These are phyloP conservation scores for Neolecta irregularis DNA, from an alignment of 1,139 yeast species.

Conservation along the genomic window DNA sequence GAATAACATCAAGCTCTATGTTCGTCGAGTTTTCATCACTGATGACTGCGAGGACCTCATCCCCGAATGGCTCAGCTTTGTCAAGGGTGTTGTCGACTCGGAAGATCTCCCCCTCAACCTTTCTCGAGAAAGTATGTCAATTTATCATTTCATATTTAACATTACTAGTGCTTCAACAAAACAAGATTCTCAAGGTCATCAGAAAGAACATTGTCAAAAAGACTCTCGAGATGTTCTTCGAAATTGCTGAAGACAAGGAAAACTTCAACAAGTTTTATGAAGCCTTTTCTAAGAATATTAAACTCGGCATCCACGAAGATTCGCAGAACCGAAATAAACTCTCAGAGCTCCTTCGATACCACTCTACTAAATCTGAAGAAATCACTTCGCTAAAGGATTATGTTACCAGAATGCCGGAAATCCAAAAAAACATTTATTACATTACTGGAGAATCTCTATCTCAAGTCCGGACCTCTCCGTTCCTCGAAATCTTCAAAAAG, in stretches of 20 bases:
- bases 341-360: conserved; percentile 91
- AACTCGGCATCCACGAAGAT: conserved; percentile 98
- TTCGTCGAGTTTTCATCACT: conserved; percentile 98
- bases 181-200: conserved; percentile 98
- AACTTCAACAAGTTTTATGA: conserved; percentile 97
- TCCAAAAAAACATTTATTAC: conserved; percentile 98
- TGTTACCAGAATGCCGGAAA: conserved; percentile 99
- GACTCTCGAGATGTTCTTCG: conserved; percentile 95
- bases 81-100: conserved; percentile 98
- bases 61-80: conserved; percentile 97
- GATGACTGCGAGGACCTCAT: conserved; percentile 98
- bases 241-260: conserved; percentile 97
- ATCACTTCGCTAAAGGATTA: conserved; percentile 88
- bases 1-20: conserved; percentile 96
- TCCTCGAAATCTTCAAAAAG: conserved; percentile 96
- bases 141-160: too few relatives aligned
- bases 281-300: conserved; percentile 96
- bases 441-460: conserved; percentile 97
- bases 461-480: conserved; percentile 98
- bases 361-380: conserved; percentile 97
- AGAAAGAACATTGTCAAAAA: conserved; percentile 99
- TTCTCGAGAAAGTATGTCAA: conserved; percentile 99
- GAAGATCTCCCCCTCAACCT: conserved; percentile 99
- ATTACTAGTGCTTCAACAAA: conserved; percentile 99
- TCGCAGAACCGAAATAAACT: conserved; percentile 91